phyloP scores from a whole-genome alignment of 768 basidiomycete genomes.

The Boletus speciosus region DNA sequence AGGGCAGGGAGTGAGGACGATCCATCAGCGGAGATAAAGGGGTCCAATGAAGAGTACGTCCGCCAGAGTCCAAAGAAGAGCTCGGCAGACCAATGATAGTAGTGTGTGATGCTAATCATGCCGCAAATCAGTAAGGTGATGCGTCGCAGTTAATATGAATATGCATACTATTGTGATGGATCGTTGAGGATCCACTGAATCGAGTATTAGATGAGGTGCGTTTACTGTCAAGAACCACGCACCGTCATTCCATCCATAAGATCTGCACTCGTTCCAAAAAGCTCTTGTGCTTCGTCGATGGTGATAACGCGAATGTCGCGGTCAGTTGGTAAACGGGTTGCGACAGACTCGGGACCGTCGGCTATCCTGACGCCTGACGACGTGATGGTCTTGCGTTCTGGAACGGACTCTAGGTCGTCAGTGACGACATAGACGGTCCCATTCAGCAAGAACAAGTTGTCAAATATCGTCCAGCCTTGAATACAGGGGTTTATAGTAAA shows the following conservation, averaged over 20 bases:
- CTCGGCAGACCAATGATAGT: slow-evolving; percentile 93
- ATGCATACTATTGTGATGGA: slow-evolving; percentile 72
- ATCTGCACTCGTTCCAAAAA: slow-evolving; percentile 74
- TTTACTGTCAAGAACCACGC: slow-evolving; percentile 14
- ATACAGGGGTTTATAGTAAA: not conserved
- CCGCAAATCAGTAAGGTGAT: not conserved
- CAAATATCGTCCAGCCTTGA: slow-evolving; percentile 87
- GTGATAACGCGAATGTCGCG: slow-evolving; percentile 76
- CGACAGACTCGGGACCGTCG: slow-evolving; percentile 53
- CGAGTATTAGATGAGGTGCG: slow-evolving; percentile 1
- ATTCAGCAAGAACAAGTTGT: slow-evolving; percentile 76
- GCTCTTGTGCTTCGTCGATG: slow-evolving; percentile 54
- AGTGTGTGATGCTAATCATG: slow-evolving; percentile 70
- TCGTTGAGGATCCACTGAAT: slow-evolving; percentile 78
- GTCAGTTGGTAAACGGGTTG: slow-evolving; percentile 67
- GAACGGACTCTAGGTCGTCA: slow-evolving; percentile 62
- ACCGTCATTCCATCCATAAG: slow-evolving; percentile 78
- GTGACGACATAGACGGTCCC: slow-evolving; percentile 82
- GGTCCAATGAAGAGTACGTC: slow-evolving; percentile 80
- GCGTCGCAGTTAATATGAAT: slow-evolving; percentile 1
- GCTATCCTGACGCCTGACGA: slow-evolving; percentile 63
- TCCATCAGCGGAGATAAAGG: slow-evolving; percentile 59
- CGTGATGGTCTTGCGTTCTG: slow-evolving; percentile 63
- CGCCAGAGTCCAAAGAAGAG: slow-evolving; percentile 92
- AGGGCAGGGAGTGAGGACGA: slow-evolving; percentile 70